Percentiles rank a stretch among this genome's conserved stretches.
phyloP scores from a whole-genome alignment of 108 stramenopile genomes.

The Epipyxis sp. region DNA sequence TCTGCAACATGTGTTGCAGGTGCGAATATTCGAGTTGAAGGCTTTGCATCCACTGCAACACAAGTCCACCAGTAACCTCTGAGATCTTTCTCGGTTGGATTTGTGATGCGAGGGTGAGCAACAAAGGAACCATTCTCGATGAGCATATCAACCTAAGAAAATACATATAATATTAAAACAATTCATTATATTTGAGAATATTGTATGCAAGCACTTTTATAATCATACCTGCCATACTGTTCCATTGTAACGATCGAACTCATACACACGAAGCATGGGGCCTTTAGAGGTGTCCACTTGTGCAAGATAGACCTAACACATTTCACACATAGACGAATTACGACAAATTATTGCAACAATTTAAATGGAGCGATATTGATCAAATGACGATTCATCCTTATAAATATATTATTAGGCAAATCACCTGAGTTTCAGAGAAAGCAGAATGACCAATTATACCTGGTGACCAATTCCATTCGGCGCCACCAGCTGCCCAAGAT shows the following conservation, averaged over 20 bases:
- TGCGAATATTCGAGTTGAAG: constrained; percentile 23
- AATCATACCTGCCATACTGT: constrained; percentile 29
- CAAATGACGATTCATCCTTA: no score
- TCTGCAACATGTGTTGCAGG: constrained; percentile 34
- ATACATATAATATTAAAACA: no score
- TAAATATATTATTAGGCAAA: no score
- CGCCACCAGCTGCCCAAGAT: constrained; percentile 33
- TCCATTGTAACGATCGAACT: constrained; percentile 35
- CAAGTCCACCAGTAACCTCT: constrained; percentile 36
- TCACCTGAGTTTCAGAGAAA: constrained; percentile 23
- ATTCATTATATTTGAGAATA: no score
- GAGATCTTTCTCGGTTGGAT: constrained; percentile 14
- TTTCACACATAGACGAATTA: no score
- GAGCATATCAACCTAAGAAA: no score
- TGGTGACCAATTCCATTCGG: constrained; percentile 32
- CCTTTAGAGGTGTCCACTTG: not conserved
- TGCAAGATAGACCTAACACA: constrained; percentile 15
- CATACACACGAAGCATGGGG: constrained; percentile 24
- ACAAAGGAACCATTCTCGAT: constrained; percentile 3
- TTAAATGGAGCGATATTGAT: no score
- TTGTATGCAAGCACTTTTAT: no score
- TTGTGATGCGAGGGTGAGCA: constrained; percentile 32
- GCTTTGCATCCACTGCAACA: constrained; percentile 32
- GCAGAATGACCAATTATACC: constrained; percentile 33
- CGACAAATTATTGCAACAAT: no score